Evolutionary conservation across 306 rosid genomes (phyloP), one percentile per base, ranked within the genome.

Genomic region (Begonia masoniana): DNA sequence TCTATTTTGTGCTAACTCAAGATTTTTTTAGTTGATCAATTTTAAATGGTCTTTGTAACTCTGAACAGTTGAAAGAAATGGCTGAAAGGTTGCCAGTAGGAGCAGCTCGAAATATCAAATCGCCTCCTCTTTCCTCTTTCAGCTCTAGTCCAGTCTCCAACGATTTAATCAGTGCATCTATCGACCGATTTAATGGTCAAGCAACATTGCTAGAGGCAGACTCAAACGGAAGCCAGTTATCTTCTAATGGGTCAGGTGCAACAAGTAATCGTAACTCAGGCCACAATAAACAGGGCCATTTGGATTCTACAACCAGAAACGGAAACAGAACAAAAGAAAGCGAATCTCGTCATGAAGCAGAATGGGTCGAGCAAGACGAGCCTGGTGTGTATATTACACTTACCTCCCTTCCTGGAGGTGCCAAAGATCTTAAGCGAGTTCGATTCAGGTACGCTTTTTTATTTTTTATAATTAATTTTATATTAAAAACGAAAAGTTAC

Each of bases 321-420:
- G 94, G 94, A 70, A 75, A 70, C 78, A 82, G 82, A 75, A 86
- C 69, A 31, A 91, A 81, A 67, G 94, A 91, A 54, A 65, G 64
- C 57, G 99, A 91, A 65, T 71, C 94, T 60, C 78, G 73, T 36
- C 71, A 64, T 49, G 99, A 84, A 62, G 66, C 72, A 49, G 99
- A 91, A 77, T 78, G 99, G 99, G 92, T 86, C n/a, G 94, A 91
- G 78, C 99, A 91, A 73, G 94, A 83, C 61, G 96, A 91, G 70
- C 75, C 99, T 41, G 99, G 99, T 59, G 99, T 91, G 48, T 91
- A 81, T 68, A 91, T 91, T 59, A 86, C 99, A 35, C 96, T 91
- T 54, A 77, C 96, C 55, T 75, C 96, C 71, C 78, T 83, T 50
- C 92, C 93, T 9, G 99, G 96, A 62, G 96, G 94, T 54, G 81